Evolutionary conservation across 2,329 filamentous ascomycete species (phyloP).

Genomic region (Alternaria burnsii): DNA sequence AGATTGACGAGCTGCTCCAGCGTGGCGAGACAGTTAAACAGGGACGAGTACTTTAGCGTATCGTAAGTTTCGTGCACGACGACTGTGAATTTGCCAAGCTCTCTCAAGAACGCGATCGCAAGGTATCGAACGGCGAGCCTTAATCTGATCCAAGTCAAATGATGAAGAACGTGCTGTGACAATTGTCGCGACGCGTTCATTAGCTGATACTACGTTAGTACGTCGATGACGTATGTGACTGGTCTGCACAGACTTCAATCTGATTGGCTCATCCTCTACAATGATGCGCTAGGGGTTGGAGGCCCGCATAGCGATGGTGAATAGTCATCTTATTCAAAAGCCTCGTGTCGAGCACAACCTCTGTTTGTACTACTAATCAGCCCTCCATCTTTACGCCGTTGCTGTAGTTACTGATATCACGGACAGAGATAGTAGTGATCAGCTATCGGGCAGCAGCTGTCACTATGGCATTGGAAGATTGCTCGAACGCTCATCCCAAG

Average conservation of each 20-base stretch:
- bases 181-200: slow-evolving; percentile 1
- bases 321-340: too few relatives aligned
- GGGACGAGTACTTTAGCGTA: neutral
- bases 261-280: neutral
- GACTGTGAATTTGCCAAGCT: neutral
- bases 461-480: too few relatives aligned
- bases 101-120: neutral
- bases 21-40: neutral
- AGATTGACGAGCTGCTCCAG: neutral
- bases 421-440: too few relatives aligned
- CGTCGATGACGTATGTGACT: slow-evolving; percentile 18
- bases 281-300: neutral
- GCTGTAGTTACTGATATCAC: too few relatives aligned
- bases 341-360: too few relatives aligned
- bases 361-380: too few relatives aligned
- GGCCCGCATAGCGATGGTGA: too few relatives aligned
- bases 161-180: neutral
- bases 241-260: neutral
- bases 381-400: too few relatives aligned
- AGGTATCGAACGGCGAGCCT: neutral
- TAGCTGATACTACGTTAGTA: neutral
- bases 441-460: too few relatives aligned
- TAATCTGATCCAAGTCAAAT: too few relatives aligned
- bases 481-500: too few relatives aligned
- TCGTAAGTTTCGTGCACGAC: neutral